Conservation (phyloP, 805 yeast genomes). For the Blastobotrys chiropterorum region DNA sequence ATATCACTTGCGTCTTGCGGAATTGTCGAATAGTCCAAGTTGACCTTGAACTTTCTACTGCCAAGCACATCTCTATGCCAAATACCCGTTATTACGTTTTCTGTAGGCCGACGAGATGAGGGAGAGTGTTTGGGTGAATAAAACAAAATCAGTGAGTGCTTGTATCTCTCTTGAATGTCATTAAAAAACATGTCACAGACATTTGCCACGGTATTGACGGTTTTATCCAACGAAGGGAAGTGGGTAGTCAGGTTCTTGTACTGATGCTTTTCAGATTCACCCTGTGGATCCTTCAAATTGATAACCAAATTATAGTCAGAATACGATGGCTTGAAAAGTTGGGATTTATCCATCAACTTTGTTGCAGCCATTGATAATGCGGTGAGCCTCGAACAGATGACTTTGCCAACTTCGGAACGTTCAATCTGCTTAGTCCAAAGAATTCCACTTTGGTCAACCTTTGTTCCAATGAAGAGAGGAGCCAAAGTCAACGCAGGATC, state of each 20-base stretch:
- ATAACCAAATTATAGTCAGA: slow-evolving; percentile 81
- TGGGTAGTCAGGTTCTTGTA: slow-evolving; percentile 37
- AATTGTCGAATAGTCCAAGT: slow-evolving; percentile 63
- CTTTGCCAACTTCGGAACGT: slow-evolving; percentile 41
- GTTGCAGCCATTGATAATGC: slow-evolving; percentile 56
- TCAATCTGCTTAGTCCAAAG: slow-evolving; percentile 65
- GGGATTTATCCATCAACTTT: slow-evolving; percentile 8
- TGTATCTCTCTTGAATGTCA: slow-evolving; percentile 58
- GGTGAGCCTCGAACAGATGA: slow-evolving; percentile 83
- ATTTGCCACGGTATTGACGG: slow-evolving; percentile 45
- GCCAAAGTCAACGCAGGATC: slow-evolving; percentile 79
- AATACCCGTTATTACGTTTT: slow-evolving; percentile 65
- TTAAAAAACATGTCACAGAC: slow-evolving; percentile 53
- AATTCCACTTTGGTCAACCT: slow-evolving; percentile 79
- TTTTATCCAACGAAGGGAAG: slow-evolving; percentile 28
- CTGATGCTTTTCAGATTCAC: slow-evolving; percentile 29
- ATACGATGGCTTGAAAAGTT: slow-evolving; percentile 71
- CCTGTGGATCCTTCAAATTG: slow-evolving; percentile 21
- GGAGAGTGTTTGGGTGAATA: slow-evolving; percentile 15
- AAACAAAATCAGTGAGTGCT: slow-evolving; percentile 66
- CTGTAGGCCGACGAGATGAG: slow-evolving; percentile 32
- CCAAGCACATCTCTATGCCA: slow-evolving; percentile 61
- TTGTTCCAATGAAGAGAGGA: slow-evolving; percentile 78
- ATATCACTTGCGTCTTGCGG: slow-evolving; percentile 48
- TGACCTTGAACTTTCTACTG: slow-evolving; percentile 69